Evolutionary conservation across 495 filamentous ascomycete species (phyloP).

Genomic region (Poronia punctata): DNA sequence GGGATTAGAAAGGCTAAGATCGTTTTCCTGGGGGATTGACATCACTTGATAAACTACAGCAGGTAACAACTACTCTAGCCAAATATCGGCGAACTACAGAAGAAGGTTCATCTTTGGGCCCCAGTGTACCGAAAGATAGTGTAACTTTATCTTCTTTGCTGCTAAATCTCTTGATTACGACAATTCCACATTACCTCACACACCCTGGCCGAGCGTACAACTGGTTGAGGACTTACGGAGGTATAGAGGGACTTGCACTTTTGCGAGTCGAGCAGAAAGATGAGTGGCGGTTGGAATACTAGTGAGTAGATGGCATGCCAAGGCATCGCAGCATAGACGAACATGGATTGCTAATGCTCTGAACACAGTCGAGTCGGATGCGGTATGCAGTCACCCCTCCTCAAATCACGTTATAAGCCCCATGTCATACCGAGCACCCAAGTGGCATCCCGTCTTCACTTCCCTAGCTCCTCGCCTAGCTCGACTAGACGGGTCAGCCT

Average conservation of each 20-base stretch:
- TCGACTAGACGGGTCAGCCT: neutral
- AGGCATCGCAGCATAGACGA: constrained; percentile 1
- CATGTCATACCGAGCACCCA: no score
- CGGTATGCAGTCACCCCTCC: constrained; percentile 49
- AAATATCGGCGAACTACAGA: no score
- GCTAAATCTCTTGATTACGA: no score
- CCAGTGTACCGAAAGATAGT: neutral
- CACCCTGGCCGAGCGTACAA: no score
- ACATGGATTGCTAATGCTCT: constrained; percentile 29
- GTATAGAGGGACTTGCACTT: constrained; percentile 15
- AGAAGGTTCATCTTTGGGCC: neutral
- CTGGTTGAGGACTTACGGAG: constrained; percentile 3
- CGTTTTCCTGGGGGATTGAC: neutral
- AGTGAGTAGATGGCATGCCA: constrained; percentile 35
- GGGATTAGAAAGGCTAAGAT: no score
- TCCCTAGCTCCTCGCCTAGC: no score
- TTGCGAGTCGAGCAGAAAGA: constrained; percentile 26
- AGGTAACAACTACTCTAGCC: neutral
- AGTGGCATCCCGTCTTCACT: no score
- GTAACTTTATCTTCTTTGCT: neutral
- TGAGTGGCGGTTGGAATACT: constrained; percentile 55
- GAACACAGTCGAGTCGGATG: constrained; percentile 82
- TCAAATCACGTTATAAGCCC: constrained; percentile 5
- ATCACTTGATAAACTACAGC: neutral
- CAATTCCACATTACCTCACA: no score